Evolutionary conservation across 768 basidiomycete genomes (phyloP).

Genomic region (Hemileccinum rubropunctum): DNA sequence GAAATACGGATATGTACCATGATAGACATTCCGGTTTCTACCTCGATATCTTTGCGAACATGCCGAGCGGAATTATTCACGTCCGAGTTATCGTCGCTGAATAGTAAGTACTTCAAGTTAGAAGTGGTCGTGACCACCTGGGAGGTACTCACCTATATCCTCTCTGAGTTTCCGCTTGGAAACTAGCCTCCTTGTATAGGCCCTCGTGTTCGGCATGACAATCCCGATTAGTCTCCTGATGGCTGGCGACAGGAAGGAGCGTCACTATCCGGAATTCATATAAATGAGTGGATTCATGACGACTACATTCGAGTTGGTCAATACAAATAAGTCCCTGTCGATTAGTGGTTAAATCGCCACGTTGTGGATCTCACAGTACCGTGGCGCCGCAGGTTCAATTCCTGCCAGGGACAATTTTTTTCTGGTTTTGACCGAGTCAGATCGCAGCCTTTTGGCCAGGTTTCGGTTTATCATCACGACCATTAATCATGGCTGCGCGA

Average conservation of each 20-base stretch:
- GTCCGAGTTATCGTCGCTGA: constrained; percentile 3
- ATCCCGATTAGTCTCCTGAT: no score
- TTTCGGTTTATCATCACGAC: neutral
- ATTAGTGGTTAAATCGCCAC: constrained; percentile 44
- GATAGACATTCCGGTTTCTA: constrained; percentile 1
- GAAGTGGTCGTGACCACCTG: neutral
- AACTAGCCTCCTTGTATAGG: constrained; percentile 1
- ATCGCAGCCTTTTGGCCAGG: no score
- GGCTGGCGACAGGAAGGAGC: no score
- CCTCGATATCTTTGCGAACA: neutral
- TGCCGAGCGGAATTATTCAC: neutral
- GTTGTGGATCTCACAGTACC: constrained; percentile 36
- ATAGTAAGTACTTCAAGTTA: neutral
- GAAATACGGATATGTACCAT: constrained; percentile 5
- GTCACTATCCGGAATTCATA: no score
- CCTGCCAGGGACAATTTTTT: constrained; percentile 36
- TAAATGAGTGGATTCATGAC: neutral
- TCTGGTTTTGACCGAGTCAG: neutral
- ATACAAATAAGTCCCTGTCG: constrained; percentile 33
- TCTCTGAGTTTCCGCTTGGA: neutral
- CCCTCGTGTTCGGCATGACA: constrained; percentile 15
- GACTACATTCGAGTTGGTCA: neutral
- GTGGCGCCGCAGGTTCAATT: constrained; percentile 40
- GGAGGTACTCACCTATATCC: neutral
- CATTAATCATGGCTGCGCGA: constrained; percentile 16